Base-by-base conservation (phyloP, 106 monocot species). In the Iris macrosiphon region DNA sequence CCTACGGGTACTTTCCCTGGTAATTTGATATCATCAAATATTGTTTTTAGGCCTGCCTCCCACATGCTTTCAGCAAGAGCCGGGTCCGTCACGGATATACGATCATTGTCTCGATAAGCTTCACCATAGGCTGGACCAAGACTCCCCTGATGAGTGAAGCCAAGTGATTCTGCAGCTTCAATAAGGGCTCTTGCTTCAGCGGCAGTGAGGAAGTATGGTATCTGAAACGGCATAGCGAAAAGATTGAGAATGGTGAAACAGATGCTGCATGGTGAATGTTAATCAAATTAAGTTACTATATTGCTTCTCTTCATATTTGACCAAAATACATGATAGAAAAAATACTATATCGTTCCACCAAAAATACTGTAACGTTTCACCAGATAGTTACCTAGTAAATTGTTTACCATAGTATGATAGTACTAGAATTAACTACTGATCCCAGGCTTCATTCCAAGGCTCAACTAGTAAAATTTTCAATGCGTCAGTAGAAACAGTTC, bases 21-120 rank as follows among this genome's bases (percentile, higher is more conserved):
- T 57, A 86, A 26, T 65, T 77, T 74, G 39, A 96, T 85, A 59
- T 72, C 73, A 48, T 57, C 50, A 47, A 96, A 96, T 40, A 80
- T 57, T 68, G 45, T 77, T 40, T 75, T 79, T 19, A 96, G 58
- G 54, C 95, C 89, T 17, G 82, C 79, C 17, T 82, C 76, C 95
- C 95, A 96, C 25, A 96, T 73, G 59, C 30, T 57, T 42, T 80
- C 67, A 22, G 89, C 89, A 47, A 96, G 82, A 56, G 33, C 48
- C 0, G 77, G 76, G 45, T 89, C 82, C 45, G 21, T 77, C 3
- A 74, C 45, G 43, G 95, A 85, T 65, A 89, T 80, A 9, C 95
- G 95, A 44, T 96, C 85, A 64, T 96, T 96, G 54, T 96, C 95
- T 70, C 95, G 70, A 43, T 73, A 89, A 22, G 95, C 95, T 74